These are phyloP conservation scores for Trichosporon sp. DNA, from an alignment of 1,284 basidiomycete species.

Conservation along the genomic window DNA sequence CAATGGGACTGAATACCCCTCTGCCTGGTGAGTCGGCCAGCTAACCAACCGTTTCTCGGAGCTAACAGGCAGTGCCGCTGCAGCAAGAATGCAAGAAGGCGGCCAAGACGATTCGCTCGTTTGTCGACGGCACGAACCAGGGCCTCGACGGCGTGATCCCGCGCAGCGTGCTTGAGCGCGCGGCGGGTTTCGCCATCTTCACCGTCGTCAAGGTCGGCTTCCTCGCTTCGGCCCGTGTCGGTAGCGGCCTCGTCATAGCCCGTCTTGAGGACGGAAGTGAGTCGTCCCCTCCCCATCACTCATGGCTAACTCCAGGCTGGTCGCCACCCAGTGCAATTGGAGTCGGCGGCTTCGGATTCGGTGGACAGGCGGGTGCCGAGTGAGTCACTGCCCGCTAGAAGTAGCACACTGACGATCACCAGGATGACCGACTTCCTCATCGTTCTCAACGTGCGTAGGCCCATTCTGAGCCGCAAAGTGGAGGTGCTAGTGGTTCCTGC, in stretches of 20 bases:
- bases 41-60: neutral
- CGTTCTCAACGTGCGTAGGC: conserved; percentile 74
- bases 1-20: conserved; percentile 54
- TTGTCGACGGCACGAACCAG: conserved; percentile 56
- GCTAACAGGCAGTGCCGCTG: conserved; percentile 51
- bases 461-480: neutral
- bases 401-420: conserved; percentile 66
- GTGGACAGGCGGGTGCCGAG: conserved; percentile 66
- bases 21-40: conserved; percentile 47
- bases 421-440: conserved; percentile 90
- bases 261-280: conserved; percentile 77
- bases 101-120: conserved; percentile 58
- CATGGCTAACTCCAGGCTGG: conserved; percentile 65
- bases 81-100: conserved; percentile 63
- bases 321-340: conserved; percentile 93
- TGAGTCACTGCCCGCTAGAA: conserved; percentile 40
- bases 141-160: conserved; percentile 60
- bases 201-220: conserved; percentile 64
- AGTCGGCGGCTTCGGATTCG: conserved; percentile 88
- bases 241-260: conserved; percentile 90
- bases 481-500: neutral
- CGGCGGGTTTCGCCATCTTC: conserved; percentile 62
- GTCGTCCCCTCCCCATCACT: conserved; percentile 46
- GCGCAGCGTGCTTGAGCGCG: conserved; percentile 47
- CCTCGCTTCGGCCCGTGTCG: conserved; percentile 67